Evolutionary conservation across 2,329 filamentous ascomycete genomes (phyloP).

Genomic region (Colletotrichum camelliae): DNA sequence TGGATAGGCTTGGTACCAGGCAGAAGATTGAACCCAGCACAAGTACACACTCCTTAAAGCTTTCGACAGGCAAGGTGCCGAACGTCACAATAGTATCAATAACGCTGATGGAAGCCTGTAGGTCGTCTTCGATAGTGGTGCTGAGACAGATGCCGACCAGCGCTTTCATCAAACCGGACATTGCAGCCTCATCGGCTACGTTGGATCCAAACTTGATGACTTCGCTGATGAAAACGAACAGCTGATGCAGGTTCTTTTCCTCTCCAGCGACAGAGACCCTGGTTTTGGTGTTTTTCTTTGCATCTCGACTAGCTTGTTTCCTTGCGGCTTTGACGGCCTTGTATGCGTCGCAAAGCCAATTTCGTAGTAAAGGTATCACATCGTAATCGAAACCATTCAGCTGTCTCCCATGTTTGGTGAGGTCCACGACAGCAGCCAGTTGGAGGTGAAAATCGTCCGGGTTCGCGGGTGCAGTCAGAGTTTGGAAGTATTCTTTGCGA

Average conservation of each 20-base stretch:
- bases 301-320: constrained; percentile 48
- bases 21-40: constrained; percentile 76
- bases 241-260: constrained; percentile 65
- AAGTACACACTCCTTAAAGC: constrained; percentile 70
- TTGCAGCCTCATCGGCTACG: constrained; percentile 66
- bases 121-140: constrained; percentile 68
- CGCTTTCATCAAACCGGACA: constrained; percentile 65
- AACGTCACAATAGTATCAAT: constrained; percentile 76
- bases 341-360: constrained; percentile 65
- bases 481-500: constrained; percentile 69
- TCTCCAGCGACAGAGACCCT: constrained; percentile 50
- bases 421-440: constrained; percentile 65
- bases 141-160: constrained; percentile 71
- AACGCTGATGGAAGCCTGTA: constrained; percentile 70
- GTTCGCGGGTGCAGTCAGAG: constrained; percentile 60
- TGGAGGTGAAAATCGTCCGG: constrained; percentile 71
- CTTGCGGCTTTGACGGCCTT: constrained; percentile 56
- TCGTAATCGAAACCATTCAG: constrained; percentile 73
- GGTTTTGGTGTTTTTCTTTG: constrained; percentile 42
- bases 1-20: constrained; percentile 64
- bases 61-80: constrained; percentile 68
- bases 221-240: constrained; percentile 71
- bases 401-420: constrained; percentile 66
- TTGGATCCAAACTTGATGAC: constrained; percentile 80
- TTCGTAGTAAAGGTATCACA: constrained; percentile 65